These are phyloP conservation scores for Malus sylvestris DNA, from an alignment of 306 rosid genomes.

Conservation along the genomic window DNA sequence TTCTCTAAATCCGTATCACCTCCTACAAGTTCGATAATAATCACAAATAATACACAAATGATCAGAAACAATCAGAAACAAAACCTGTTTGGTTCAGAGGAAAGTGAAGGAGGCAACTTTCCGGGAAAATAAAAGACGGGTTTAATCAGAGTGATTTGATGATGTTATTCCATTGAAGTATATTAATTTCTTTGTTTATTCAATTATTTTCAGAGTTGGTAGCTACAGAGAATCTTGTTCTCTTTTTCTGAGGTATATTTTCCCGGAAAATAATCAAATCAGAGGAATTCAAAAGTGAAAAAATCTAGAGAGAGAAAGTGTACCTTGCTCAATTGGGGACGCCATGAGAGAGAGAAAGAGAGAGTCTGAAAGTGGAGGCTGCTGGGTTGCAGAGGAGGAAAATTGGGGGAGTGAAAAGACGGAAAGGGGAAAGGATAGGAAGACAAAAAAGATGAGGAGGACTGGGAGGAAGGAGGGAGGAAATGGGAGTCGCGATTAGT, in stretches of 20 bases:
- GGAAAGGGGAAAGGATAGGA: too few species aligned
- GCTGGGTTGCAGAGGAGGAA: too few species aligned
- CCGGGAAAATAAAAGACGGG: not conserved
- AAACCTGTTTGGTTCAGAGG: not conserved
- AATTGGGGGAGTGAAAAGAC: too few species aligned
- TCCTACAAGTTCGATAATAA: slow-evolving; percentile 18
- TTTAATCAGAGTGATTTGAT: not conserved
- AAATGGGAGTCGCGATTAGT: too few species aligned
- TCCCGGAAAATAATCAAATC: not conserved
- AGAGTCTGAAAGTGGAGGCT: not conserved
- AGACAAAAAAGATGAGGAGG: too few species aligned
- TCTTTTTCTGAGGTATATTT: not conserved
- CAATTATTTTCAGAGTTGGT: not conserved
- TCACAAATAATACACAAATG: not conserved
- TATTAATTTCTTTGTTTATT: not conserved
- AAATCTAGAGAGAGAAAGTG: not conserved
- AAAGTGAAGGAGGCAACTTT: not conserved
- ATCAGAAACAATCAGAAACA: not conserved
- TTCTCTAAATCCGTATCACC: slow-evolving; percentile 40
- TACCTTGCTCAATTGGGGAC: slow-evolving; percentile 12
- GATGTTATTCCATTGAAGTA: not conserved
- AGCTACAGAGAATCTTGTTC: not conserved
- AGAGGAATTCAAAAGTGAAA: not conserved
- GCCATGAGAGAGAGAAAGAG: slow-evolving; percentile 10
- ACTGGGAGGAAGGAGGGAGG: too few species aligned